These are phyloP conservation scores for Hysterangium stoloniferum DNA, from an alignment of 768 basidiomycete genomes.

Conservation along the genomic window DNA sequence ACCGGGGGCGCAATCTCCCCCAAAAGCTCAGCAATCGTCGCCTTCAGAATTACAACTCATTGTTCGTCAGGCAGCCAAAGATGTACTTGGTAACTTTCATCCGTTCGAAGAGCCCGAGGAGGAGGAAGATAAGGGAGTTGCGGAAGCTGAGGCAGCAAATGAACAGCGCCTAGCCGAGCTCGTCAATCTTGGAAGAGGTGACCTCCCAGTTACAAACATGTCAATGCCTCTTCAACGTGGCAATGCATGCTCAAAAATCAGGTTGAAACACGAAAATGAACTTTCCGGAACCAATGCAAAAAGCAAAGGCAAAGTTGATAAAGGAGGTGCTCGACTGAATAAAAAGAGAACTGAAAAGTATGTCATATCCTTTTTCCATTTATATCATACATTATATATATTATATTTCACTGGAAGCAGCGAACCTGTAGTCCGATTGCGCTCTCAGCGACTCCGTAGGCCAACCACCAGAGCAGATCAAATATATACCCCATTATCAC, in stretches of 20 bases:
- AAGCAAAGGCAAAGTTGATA: neutral
- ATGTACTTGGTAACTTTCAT: conserved; percentile 3
- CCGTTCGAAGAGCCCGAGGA: conserved; percentile 1
- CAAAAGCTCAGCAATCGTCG: neutral
- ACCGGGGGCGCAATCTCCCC: conserved; percentile 4
- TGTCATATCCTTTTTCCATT: neutral
- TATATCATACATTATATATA: neutral
- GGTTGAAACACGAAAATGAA: neutral
- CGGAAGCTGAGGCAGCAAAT: conserved; percentile 8
- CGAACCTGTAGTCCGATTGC: neutral
- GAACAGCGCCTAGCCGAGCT: conserved; percentile 11
- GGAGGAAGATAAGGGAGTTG: neutral
- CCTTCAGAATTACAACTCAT: conserved; percentile 24
- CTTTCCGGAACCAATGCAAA: neutral
- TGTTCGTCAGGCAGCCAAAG: conserved; percentile 3
- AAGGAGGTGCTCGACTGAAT: too few species aligned
- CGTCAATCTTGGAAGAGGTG: neutral
- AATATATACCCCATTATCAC: conserved; percentile 11
- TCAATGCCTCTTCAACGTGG: neutral
- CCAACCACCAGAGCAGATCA: conserved; percentile 5
- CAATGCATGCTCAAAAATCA: neutral
- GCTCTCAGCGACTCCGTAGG: conserved; percentile 6
- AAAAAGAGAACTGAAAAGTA: too few species aligned
- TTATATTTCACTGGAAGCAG: neutral
- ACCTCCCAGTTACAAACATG: neutral